phyloP scores from a whole-genome alignment of 108 stramenopile species.

The Conticribra weissflogii region DNA sequence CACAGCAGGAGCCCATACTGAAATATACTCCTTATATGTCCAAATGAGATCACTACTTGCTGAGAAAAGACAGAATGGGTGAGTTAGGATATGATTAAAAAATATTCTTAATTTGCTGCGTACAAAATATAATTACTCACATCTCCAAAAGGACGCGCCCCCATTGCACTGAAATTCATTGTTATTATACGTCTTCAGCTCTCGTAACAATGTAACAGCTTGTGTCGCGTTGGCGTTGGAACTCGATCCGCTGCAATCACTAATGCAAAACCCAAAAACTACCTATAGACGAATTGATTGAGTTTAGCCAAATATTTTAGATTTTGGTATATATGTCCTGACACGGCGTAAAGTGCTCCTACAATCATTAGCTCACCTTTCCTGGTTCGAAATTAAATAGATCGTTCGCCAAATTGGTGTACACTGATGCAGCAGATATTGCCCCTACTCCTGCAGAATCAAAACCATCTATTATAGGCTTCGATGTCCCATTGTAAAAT shows the following conservation, averaged over 20 bases:
- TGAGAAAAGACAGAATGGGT: neutral
- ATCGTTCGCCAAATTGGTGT: conserved; percentile 28
- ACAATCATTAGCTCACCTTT: conserved; percentile 16
- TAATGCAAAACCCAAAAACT: conserved; percentile 65
- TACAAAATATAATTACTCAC: too few relatives aligned
- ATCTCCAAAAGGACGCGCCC: conserved; percentile 67
- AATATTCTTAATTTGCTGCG: too few relatives aligned
- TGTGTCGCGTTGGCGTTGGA: conserved; percentile 49
- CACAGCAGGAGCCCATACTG: too few relatives aligned
- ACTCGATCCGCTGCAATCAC: conserved; percentile 44
- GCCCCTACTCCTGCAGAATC: conserved; percentile 15
- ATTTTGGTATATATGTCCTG: neutral
- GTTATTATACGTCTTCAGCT: conserved; percentile 26
- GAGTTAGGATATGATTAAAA: neutral
- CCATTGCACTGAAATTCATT: conserved; percentile 52
- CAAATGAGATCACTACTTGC: neutral
- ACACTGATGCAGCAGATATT: conserved; percentile 30
- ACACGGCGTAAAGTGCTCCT: neutral
- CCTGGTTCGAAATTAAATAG: conserved; percentile 13
- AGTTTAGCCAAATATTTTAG: too few relatives aligned
- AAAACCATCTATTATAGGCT: conserved; percentile 52
- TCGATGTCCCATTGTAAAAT: conserved; percentile 61
- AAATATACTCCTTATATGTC: too few relatives aligned
- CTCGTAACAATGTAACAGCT: conserved; percentile 47
- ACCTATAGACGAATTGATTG: too few relatives aligned